Evolutionary conservation across 1,139 yeast species (phyloP).

Genomic region (Wickerhamomyces sp.): DNA sequence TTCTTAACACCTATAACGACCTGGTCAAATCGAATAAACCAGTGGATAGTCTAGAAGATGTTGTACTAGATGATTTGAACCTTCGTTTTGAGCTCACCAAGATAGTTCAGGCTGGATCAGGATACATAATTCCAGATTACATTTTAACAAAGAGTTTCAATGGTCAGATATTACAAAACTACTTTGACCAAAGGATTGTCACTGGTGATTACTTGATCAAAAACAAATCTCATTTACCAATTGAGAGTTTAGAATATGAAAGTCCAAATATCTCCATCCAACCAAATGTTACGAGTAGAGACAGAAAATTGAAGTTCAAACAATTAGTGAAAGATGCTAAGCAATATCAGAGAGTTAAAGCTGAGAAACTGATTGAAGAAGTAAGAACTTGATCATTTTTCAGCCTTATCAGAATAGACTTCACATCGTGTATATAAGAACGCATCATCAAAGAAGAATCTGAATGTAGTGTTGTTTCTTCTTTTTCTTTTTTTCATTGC

Average conservation of each 20-base stretch:
- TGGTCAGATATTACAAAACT: conserved; percentile 40
- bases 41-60: conserved; percentile 11
- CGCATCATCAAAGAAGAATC: not conserved
- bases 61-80: conserved; percentile 40
- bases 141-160: conserved; percentile 46
- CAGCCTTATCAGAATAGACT: no score
- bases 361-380: conserved; percentile 31
- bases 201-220: conserved; percentile 54
- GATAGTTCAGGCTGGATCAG: conserved; percentile 51
- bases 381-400: conserved; percentile 21
- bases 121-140: conserved; percentile 64
- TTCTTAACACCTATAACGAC: conserved; percentile 24
- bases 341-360: conserved; percentile 32
- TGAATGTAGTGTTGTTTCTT: no score
- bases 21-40: conserved; percentile 6
- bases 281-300: conserved; percentile 35
- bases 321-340: conserved; percentile 39
- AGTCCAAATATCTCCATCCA: conserved; percentile 46
- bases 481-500: no score
- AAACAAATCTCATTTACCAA: conserved; percentile 71
- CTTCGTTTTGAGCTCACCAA: conserved; percentile 57
- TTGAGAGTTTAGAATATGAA: conserved; percentile 41
- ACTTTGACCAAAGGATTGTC: conserved; percentile 40
- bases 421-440: not conserved
- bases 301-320: conserved; percentile 36